Conservation (phyloP, 208 protist species). For the Leishmania amazonensis region DNA sequence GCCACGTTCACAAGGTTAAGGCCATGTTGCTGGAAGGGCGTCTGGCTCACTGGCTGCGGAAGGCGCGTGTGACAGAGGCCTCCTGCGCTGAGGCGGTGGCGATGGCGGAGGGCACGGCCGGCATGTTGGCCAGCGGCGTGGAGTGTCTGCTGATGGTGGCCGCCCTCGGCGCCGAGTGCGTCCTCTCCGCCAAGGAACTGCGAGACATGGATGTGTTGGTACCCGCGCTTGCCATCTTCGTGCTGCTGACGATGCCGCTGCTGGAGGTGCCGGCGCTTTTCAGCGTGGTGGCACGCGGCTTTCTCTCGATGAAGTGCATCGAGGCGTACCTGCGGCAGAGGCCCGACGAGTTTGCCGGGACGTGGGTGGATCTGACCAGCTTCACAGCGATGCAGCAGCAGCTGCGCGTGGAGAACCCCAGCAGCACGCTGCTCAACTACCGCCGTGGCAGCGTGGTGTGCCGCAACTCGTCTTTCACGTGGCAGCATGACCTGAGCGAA, state of each 20-base stretch:
- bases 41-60: constrained; percentile 38
- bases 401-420: constrained; percentile 24
- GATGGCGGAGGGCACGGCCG: constrained; percentile 34
- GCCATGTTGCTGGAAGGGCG: constrained; percentile 49
- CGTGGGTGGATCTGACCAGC: constrained; percentile 58
- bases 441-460: constrained; percentile 63
- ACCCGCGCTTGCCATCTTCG: constrained; percentile 43
- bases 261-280: constrained; percentile 57
- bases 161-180: constrained; percentile 28
- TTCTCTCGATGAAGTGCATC: constrained; percentile 58
- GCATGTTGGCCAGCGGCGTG: constrained; percentile 32
- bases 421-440: constrained; percentile 33
- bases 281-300: constrained; percentile 49
- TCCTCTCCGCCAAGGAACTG: constrained; percentile 10
- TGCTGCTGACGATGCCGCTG: constrained; percentile 48
- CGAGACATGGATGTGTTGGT: constrained; percentile 29
- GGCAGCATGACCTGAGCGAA: constrained; percentile 67
- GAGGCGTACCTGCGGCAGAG: constrained; percentile 66
- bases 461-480: constrained; percentile 69
- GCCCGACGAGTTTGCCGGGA: constrained; percentile 65
- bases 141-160: constrained; percentile 33
- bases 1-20: constrained; percentile 58
- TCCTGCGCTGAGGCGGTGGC: constrained; percentile 33
- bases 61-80: constrained; percentile 30
- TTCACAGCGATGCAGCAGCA: constrained; percentile 37